Evolutionary conservation across 1,284 basidiomycete genomes (phyloP), one percentile per base, ranked within the genome.

Genomic region (Sphaerobolus stellatus): DNA sequence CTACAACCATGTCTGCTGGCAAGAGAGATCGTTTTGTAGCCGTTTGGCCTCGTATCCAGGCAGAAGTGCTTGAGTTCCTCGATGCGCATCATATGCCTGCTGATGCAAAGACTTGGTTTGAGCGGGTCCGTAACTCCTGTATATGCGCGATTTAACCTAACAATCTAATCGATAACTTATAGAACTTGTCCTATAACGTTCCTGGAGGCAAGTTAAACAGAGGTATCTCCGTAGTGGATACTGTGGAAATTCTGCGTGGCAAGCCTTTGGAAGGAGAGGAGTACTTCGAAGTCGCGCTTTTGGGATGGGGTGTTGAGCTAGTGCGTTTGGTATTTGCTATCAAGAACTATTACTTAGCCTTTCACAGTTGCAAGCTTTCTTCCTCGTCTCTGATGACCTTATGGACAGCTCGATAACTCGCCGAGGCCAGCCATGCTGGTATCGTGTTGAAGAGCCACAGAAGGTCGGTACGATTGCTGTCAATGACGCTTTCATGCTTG

Each of bases 361-460:
- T 11, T 40, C 14, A 16, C 67, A 96, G 92, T 83, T 98, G 14
- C 97, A 99, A 88, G 94, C 94, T 0, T 98, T 91, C 76, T 98
- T 98, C 84, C 84, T 99, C 54, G 95, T 99, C 54, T 86, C 94
- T 22, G 96, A 99, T 73, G 96, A 99, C 71, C 95, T 99, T 71
- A 99, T 98, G 95, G 97, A 99, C 70, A 72, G 82, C 24, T 92
- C 88, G 48, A 86, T 97, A 64, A 99, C 95, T 5, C 90, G 97
- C 38, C 87, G 96, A n/a, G 90, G 92, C n/a, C 95, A 98, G 70
- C 92, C 95, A 0, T 99, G 96, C 75, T 99, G 93, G 92, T 99
- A 96, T 77, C 81, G 83, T 58, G 72, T 86, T 33, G 83, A 86
- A 16, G 9, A 54, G 25, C 52, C 52, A 9, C n/a, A 24, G 8